Conservation (phyloP, 1,284 basidiomycete species). For the Pisolithus thermaeus region DNA sequence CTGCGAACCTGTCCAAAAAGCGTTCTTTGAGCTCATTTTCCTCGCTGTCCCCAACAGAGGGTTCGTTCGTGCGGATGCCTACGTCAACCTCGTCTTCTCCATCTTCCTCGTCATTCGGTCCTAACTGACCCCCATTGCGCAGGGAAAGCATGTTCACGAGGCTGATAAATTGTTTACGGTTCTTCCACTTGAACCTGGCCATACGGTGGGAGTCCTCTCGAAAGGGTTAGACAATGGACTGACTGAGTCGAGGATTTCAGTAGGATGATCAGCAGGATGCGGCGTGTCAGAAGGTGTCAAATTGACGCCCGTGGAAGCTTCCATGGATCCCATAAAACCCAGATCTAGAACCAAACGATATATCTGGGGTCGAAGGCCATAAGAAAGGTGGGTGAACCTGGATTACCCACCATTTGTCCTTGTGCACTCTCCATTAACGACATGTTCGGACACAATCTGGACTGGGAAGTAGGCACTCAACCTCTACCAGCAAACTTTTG, state of each 20-base stretch:
- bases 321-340: too few species aligned
- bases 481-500: too few species aligned
- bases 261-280: not conserved
- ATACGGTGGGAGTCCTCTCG: not conserved
- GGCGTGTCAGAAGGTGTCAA: not conserved
- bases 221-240: not conserved
- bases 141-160: not conserved
- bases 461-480: slow-evolving; percentile 32
- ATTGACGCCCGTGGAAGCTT: not conserved
- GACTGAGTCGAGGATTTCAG: not conserved
- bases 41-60: not conserved
- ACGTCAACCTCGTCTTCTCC: not conserved
- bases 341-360: too few species aligned
- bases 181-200: not conserved
- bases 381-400: too few species aligned
- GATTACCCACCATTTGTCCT: too few species aligned
- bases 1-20: not conserved
- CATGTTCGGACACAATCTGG: slow-evolving; percentile 15
- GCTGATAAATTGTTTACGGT: not conserved
- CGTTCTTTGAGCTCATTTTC: not conserved
- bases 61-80: not conserved
- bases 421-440: too few species aligned
- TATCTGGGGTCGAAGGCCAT: too few species aligned
- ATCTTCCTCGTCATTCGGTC: not conserved
- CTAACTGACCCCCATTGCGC: not conserved